Base-by-base conservation (phyloP, 2,329 filamentous ascomycete genomes). In the Lachnellula occidentalis region DNA sequence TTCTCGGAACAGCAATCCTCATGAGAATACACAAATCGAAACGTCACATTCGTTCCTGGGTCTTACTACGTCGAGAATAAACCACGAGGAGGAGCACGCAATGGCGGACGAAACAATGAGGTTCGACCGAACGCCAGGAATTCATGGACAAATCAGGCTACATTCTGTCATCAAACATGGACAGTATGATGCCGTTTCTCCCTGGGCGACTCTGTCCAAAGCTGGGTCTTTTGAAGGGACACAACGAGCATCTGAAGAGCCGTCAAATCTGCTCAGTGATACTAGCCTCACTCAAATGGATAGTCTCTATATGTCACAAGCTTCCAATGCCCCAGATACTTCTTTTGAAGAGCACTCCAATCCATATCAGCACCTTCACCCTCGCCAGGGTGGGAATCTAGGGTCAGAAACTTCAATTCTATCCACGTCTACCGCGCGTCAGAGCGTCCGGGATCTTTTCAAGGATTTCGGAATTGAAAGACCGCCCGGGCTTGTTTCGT, bases 371-470 rank as follows among this genome's bases (percentile, higher is more conserved):
- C 41, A 42, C 14, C 48, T 50, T 14, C 53, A 59, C 12, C 45
- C 51, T 11, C 52, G 45, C 4, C 55, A 50, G 46, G 31, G 48
- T 12, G 53, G 57, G 21, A 52, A 64, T 53, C 5, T 55, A 9
- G 49, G 54, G 11, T 63, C 62, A 2, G 56, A 62, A 21, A 50
- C 24, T 14, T 64, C 64, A 6, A 55, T 49, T 21, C 41, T 43
- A 19, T 70, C 64, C 1, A 72, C 70, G 6, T 70, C 71, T 2
- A 67, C 64, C 9, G 66, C 69, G 47, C 70, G 71, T 5, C 68
- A 71, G 47, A 76, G 75, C 54, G 77, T 75, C 7, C 67, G 75
- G 48, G 71, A 77, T 7, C 69, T 80, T 9, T 79, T 79, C 56
- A 70, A 73, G 37, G 69, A 75, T 42, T 73, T 77, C 61, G 70